A percentile compares a stretch with the other conserved stretches of the same genome.
Evolutionary conservation across 148 eudicot species (phyloP).

Genomic region (Tetragonia tetragonoides): DNA sequence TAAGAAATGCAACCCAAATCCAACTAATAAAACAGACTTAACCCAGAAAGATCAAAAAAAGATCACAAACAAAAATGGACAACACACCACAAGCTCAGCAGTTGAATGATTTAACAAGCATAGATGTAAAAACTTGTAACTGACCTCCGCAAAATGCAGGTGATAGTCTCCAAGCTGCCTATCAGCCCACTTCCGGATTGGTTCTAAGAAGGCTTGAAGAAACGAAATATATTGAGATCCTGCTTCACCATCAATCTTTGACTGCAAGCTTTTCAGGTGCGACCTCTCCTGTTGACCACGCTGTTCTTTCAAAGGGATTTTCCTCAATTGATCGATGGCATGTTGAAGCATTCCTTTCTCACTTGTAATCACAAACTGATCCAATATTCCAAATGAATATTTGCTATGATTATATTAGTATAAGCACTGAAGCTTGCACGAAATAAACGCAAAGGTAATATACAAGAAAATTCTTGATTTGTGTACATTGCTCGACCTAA

Average conservation of each 20-base stretch:
- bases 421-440: not conserved
- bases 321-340: constrained; percentile 82
- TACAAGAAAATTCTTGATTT: not conserved
- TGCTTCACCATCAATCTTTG: constrained; percentile 58
- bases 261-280: constrained; percentile 81
- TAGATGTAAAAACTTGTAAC: constrained; percentile 19
- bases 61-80: not conserved
- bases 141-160: constrained; percentile 77
- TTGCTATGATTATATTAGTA: not conserved
- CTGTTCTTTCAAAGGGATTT: constrained; percentile 87
- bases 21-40: not conserved
- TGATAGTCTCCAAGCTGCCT: constrained; percentile 89
- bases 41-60: constrained; percentile 3
- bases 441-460: not conserved
- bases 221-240: constrained; percentile 65
- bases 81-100: constrained; percentile 13
- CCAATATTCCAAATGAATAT: constrained; percentile 23
- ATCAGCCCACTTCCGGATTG: constrained; percentile 91
- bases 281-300: constrained; percentile 92
- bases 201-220: constrained; percentile 78
- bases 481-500: not conserved
- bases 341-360: constrained; percentile 78
- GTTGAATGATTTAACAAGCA: not conserved
- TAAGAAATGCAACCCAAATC: not conserved
- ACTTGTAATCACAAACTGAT: constrained; percentile 81